Conservation (phyloP, 176 grass and related monocot genomes). For the Raddia guianensis region DNA sequence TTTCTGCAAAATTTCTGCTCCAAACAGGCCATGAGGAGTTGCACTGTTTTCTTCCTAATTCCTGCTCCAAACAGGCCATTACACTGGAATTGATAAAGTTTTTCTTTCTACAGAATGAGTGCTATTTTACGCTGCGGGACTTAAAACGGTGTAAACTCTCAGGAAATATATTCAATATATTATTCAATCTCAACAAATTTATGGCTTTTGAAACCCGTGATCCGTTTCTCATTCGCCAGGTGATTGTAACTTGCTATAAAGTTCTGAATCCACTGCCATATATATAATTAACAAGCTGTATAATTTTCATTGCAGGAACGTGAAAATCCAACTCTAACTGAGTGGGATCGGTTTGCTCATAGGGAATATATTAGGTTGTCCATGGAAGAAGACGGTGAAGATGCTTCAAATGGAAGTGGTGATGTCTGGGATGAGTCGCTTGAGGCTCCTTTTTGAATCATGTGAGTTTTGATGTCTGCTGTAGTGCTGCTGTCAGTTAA, state of each 20-base stretch:
- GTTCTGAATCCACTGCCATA: slow-evolving; percentile 19
- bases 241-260: slow-evolving; percentile 42
- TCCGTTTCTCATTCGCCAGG: slow-evolving; percentile 98
- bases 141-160: slow-evolving; percentile 93
- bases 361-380: slow-evolving; percentile 98
- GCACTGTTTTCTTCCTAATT: slow-evolving; percentile 35
- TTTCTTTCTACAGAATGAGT: slow-evolving; percentile 69
- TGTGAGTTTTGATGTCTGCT: slow-evolving; percentile 48
- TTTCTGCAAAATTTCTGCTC: slow-evolving; percentile 7
- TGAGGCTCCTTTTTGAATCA: slow-evolving; percentile 87
- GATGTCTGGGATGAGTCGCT: slow-evolving; percentile 99
- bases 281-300: slow-evolving; percentile 28
- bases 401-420: slow-evolving; percentile 99
- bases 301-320: slow-evolving; percentile 65
- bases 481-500: slow-evolving; percentile 8
- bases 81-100: slow-evolving; percentile 43
- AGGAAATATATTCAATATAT: slow-evolving; percentile 98
- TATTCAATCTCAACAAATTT: slow-evolving; percentile 99
- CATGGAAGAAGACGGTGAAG: slow-evolving; percentile 99
- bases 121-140: slow-evolving; percentile 80
- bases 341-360: slow-evolving; percentile 99
- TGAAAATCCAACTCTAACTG: slow-evolving; percentile 94
- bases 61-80: slow-evolving; percentile 11
- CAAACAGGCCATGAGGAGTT: neutral
- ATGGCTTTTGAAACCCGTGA: slow-evolving; percentile 99